Base-by-base conservation (phyloP, 495 filamentous ascomycete species). In the Xylaria cubensis region DNA sequence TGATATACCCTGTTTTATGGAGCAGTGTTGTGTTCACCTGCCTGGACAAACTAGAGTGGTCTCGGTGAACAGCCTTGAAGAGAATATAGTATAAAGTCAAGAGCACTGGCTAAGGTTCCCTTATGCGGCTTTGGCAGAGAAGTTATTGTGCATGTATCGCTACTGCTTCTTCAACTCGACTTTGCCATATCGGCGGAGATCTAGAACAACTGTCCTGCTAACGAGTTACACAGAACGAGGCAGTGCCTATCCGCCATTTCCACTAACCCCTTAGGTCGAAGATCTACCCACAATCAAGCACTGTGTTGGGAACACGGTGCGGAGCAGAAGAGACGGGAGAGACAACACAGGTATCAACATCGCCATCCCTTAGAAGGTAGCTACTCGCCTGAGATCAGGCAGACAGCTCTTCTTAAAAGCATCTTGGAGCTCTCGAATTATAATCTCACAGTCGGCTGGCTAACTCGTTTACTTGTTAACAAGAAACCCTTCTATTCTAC, bases 151-250 rank as follows among this genome's bases (percentile, higher is more conserved):
- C 36, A 39, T 39, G 36, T 39, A 39, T 39, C 36, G 36, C 50
- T 4, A 24, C 21, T 26, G 13, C 26, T 29, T 58, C 26, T 58
- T 19, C 8, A 29, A 6, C n/a, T 29, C n/a, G 12, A 29, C 12
- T 56, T 56, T 17, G 53, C 26, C 26, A 56, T 56, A 21, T 53
- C 21, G 10, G 39, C 12, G 15, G 29, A 36, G 19, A 61, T 21
- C 32, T 39, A 9, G 58, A 61, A 61, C 8, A 10, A 4, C 9
- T 36, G 8, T 36, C 32, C 17, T 8, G 34, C 58, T 21, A 61
- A 29, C 29, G 32, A 61, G 58, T 61, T 61, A 21, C 58, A 39
- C 58, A 61, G 58, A 32, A 21, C 2, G 34, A 17, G 58, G 58
- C 58, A 61, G 58, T 61, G 58, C 34, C 9, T 19, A 17, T 61